Percentiles rank a stretch among this genome's conserved stretches.
Evolutionary conservation across 805 yeast species (phyloP).

Genomic region (Sugiyamaella floridensis): DNA sequence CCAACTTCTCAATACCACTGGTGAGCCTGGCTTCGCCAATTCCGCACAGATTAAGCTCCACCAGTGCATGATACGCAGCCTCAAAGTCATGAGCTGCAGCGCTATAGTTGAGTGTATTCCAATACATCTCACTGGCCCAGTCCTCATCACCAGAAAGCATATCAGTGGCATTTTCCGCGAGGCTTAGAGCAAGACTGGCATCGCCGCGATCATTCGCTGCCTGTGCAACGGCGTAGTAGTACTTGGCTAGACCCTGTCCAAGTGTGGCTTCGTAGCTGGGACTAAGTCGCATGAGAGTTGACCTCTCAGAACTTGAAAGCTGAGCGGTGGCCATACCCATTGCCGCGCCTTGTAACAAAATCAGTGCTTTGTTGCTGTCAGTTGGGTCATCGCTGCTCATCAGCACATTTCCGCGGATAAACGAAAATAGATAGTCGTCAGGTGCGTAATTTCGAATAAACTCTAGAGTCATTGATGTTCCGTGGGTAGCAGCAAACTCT

Average conservation of each 20-base stretch:
- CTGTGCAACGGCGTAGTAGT: background rate
- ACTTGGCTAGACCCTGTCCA: background rate
- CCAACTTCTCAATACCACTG: constrained; percentile 16
- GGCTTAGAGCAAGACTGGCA: background rate
- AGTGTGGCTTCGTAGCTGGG: background rate
- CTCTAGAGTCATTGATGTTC: background rate
- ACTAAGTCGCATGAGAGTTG: background rate
- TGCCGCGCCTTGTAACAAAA: background rate
- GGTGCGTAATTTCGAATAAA: background rate
- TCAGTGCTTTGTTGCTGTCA: background rate
- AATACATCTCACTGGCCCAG: background rate
- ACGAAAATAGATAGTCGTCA: constrained; percentile 9
- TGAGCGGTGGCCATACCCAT: background rate
- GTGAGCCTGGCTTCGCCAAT: constrained; percentile 3
- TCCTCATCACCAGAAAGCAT: background rate
- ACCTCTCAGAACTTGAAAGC: background rate
- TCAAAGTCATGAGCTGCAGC: constrained; percentile 29
- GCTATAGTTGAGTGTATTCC: constrained; percentile 14
- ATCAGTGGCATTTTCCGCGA: background rate
- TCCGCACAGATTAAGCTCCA: constrained; percentile 15
- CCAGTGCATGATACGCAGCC: constrained; percentile 33
- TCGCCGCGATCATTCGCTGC: background rate
- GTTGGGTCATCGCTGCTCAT: background rate
- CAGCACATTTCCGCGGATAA: constrained; percentile 23
- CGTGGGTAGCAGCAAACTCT: background rate